These are phyloP conservation scores for Oenanthe sinensis DNA, from an alignment of 129 eudicot species.

Conservation along the genomic window DNA sequence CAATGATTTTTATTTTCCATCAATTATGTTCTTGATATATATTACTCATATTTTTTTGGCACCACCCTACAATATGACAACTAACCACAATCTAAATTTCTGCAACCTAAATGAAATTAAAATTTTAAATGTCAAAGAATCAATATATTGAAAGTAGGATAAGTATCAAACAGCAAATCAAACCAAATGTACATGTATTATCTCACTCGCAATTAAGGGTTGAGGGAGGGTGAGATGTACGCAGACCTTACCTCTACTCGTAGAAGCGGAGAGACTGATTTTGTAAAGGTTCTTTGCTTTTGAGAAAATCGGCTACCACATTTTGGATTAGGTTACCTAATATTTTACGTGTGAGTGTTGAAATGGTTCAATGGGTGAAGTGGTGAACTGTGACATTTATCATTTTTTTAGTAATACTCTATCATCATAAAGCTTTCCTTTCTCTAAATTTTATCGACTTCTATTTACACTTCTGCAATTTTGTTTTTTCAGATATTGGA, in stretches of 20 bases:
- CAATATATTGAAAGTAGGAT: not conserved
- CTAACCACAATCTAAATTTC: no score
- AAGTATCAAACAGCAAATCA: no score
- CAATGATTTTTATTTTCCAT: not conserved
- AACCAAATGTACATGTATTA: no score
- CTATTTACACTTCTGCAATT: slow-evolving; percentile 9
- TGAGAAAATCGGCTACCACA: not conserved
- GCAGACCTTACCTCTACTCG: not conserved
- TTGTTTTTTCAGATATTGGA: slow-evolving; percentile 50
- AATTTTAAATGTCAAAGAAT: not conserved
- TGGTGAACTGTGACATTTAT: not conserved
- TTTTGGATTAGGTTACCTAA: not conserved
- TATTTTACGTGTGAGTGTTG: not conserved
- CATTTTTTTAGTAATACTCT: not conserved
- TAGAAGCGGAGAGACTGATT: not conserved
- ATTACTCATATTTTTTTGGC: no score
- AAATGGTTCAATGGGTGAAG: not conserved
- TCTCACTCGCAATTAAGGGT: not conserved
- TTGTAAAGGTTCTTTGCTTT: not conserved
- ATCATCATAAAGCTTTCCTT: not conserved
- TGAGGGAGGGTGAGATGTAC: not conserved
- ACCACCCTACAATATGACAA: not conserved
- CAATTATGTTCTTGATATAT: not conserved
- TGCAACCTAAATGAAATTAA: not conserved
- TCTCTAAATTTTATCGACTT: not conserved